A percentile compares a stretch with the other conserved stretches of the same genome.
Conservation (phyloP, 331 rosid species). For the Prunus yedoensis region DNA sequence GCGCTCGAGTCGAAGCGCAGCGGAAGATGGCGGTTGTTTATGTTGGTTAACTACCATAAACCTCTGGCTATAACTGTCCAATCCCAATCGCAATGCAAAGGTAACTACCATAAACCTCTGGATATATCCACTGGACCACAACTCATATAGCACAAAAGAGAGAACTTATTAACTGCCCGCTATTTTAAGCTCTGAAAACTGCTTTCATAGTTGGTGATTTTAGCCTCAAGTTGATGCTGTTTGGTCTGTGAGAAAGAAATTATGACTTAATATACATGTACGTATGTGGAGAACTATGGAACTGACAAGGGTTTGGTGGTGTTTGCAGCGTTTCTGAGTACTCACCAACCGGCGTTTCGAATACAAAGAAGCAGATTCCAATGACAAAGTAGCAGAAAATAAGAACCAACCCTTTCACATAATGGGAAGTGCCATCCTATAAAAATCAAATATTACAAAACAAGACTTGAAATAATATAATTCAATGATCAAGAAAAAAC, state of each 20-base stretch:
- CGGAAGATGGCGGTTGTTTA: slow-evolving; percentile 37
- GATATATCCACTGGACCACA: too few species aligned
- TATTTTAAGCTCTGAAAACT: slow-evolving; percentile 29
- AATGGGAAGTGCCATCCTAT: slow-evolving; percentile 93
- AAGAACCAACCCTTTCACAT: slow-evolving; percentile 81
- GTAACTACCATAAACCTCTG: too few species aligned
- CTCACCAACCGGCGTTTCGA: slow-evolving; percentile 55
- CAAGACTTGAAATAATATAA: too few species aligned
- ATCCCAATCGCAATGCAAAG: slow-evolving; percentile 10
- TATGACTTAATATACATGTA: neutral
- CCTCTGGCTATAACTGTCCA: slow-evolving; percentile 4
- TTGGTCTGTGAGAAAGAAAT: slow-evolving; percentile 33
- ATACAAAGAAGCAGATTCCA: slow-evolving; percentile 79
- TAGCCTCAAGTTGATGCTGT: slow-evolving; percentile 22
- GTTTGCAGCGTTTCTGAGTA: neutral
- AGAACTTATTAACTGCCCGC: neutral
- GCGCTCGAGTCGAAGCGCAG: neutral
- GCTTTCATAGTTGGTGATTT: slow-evolving; percentile 11
- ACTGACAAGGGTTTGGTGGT: neutral
- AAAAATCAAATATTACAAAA: neutral
- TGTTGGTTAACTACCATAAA: slow-evolving; percentile 4
- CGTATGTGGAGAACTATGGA: neutral
- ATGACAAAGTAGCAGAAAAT: slow-evolving; percentile 73
- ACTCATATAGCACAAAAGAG: too few species aligned
- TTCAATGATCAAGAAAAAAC: neutral